Evolutionary conservation across 495 filamentous ascomycete species (phyloP).

Genomic region (Thozetella sp.): DNA sequence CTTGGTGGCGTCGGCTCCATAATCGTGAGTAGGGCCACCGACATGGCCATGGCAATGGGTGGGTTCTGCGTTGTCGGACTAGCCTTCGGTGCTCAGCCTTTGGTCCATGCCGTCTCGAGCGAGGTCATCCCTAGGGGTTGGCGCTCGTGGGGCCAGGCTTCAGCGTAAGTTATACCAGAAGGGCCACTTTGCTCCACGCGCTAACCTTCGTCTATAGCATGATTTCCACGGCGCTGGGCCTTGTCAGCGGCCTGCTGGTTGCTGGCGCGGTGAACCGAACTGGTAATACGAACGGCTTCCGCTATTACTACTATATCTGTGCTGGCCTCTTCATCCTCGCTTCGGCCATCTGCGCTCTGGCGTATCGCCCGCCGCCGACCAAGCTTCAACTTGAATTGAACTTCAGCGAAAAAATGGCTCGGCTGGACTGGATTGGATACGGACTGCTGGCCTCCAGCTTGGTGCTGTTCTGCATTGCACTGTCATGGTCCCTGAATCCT

Average conservation of each 20-base stretch:
- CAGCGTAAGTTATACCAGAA: not conserved
- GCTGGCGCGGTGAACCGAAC: slow-evolving; percentile 21
- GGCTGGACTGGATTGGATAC: slow-evolving; percentile 37
- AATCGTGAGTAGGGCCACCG: slow-evolving; percentile 27
- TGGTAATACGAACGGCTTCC: slow-evolving; percentile 23
- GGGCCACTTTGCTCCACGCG: not conserved
- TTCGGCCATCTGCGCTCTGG: slow-evolving; percentile 12
- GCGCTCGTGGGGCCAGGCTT: slow-evolving; percentile 25
- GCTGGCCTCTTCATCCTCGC: slow-evolving; percentile 19
- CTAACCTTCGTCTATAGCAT: slow-evolving; percentile 8
- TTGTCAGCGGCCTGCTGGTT: slow-evolving; percentile 13
- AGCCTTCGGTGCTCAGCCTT: slow-evolving; percentile 30
- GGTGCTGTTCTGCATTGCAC: slow-evolving; percentile 28
- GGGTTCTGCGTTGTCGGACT: slow-evolving; percentile 27
- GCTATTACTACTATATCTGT: slow-evolving; percentile 28
- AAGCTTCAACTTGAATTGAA: slow-evolving; percentile 12
- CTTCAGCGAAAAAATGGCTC: slow-evolving; percentile 21
- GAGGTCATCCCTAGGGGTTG: slow-evolving; percentile 33
- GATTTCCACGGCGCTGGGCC: slow-evolving; percentile 17
- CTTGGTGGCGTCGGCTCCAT: slow-evolving; percentile 26
- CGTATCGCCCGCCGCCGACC: slow-evolving; percentile 24
- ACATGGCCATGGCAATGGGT: slow-evolving; percentile 30
- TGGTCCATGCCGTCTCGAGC: slow-evolving; percentile 32
- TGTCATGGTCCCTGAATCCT: slow-evolving; percentile 35
- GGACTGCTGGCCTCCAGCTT: slow-evolving; percentile 23